Evolutionary conservation across 257 asterid genomes (phyloP).

Genomic region (Marsdenia floribunda): DNA sequence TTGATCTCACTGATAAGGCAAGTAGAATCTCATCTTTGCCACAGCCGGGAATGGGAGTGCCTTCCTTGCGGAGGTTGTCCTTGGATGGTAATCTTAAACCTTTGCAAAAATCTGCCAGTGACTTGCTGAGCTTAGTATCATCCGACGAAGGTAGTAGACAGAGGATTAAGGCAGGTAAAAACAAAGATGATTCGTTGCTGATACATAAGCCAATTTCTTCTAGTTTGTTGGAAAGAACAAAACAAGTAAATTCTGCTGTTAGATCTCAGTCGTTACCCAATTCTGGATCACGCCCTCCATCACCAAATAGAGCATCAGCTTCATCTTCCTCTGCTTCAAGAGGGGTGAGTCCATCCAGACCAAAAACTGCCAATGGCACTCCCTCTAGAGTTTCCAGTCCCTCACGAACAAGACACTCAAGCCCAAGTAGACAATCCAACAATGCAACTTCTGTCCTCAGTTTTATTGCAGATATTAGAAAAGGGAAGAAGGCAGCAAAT

Average conservation of each 20-base stretch:
- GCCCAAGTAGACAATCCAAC: slow-evolving; percentile 71
- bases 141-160: slow-evolving; percentile 29
- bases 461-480: slow-evolving; percentile 69
- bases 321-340: slow-evolving; percentile 38
- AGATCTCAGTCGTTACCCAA: slow-evolving; percentile 39
- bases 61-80: slow-evolving; percentile 58
- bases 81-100: slow-evolving; percentile 51
- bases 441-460: slow-evolving; percentile 69
- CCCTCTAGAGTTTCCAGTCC: slow-evolving; percentile 76
- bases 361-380: slow-evolving; percentile 31
- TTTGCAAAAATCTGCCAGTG: slow-evolving; percentile 49
- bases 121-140: slow-evolving; percentile 35
- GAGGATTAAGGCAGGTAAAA: slow-evolving; percentile 21
- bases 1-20: slow-evolving; percentile 47
- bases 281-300: slow-evolving; percentile 52
- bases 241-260: slow-evolving; percentile 39
- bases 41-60: slow-evolving; percentile 27
- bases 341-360: slow-evolving; percentile 60
- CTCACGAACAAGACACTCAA: slow-evolving; percentile 57
- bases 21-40: slow-evolving; percentile 32
- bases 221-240: slow-evolving; percentile 43
- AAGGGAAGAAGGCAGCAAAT: slow-evolving; percentile 62
- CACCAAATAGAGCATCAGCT: slow-evolving; percentile 40
- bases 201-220: slow-evolving; percentile 38
- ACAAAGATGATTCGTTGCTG: slow-evolving; percentile 43